Evolutionary conservation across 2,329 filamentous ascomycete genomes (phyloP).

Genomic region (Grosmannia huntii): DNA sequence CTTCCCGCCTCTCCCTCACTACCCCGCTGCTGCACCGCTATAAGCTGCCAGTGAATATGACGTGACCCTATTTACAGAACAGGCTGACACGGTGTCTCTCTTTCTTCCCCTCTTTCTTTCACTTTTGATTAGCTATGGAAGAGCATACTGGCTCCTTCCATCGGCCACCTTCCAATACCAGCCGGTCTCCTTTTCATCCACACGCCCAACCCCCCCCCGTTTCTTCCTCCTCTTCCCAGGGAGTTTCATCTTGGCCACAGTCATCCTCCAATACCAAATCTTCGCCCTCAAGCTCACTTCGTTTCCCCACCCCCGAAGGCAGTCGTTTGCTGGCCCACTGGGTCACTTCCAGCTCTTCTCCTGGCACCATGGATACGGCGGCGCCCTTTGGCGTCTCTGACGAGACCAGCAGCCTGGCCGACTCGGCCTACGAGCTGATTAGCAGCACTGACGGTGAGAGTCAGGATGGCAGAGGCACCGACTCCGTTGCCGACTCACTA

Average conservation of each 20-base stretch:
- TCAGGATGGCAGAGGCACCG: slow-evolving; percentile 34
- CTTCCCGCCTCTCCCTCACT: background rate
- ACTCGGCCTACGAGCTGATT: slow-evolving; percentile 46
- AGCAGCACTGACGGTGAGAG: slow-evolving; percentile 39
- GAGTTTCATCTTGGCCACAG: background rate
- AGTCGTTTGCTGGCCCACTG: slow-evolving; percentile 44
- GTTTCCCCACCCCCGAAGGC: slow-evolving; percentile 43
- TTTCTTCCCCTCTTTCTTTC: background rate
- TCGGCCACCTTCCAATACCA: background rate
- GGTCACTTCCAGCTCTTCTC: slow-evolving; percentile 38
- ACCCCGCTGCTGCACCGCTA: background rate
- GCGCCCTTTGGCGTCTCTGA: slow-evolving; percentile 25
- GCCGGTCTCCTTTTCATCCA: background rate
- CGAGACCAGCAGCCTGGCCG: slow-evolving; percentile 37
- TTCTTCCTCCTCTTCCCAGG: slow-evolving; percentile 14
- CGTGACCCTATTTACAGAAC: slow-evolving; percentile 1
- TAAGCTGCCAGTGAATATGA: slow-evolving; percentile 4
- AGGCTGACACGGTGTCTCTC: slow-evolving; percentile 6
- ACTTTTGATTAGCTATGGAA: slow-evolving; percentile 10
- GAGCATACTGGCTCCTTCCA: slow-evolving; percentile 9
- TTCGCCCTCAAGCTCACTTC: slow-evolving; percentile 22
- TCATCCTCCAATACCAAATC: background rate
- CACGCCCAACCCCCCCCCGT: background rate
- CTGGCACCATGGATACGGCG: slow-evolving; percentile 21
- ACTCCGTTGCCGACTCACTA: slow-evolving; percentile 20